Evolutionary conservation across 768 basidiomycete genomes (phyloP).

Genomic region (Ephemerocybe angulata): DNA sequence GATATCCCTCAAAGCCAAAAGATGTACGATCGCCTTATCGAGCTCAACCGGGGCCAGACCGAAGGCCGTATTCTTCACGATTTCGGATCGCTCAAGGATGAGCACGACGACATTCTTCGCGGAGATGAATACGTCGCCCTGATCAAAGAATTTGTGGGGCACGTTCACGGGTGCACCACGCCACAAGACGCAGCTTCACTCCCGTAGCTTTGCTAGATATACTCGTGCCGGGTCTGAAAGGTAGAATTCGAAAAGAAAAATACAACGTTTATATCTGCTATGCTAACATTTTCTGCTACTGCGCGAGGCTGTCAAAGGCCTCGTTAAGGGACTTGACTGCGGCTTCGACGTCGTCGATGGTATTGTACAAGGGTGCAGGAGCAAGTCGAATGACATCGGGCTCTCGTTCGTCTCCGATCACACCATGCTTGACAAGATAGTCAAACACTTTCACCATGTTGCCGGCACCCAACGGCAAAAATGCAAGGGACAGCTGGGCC

Average conservation of each 20-base stretch:
- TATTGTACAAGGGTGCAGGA: constrained; percentile 86
- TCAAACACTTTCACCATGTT: constrained; percentile 71
- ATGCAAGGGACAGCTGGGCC: constrained; percentile 83
- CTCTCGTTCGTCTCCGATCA: constrained; percentile 87
- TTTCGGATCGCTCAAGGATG: constrained; percentile 41
- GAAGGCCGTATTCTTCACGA: constrained; percentile 17
- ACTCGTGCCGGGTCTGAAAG: no score
- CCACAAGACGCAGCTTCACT: background rate
- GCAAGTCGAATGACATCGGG: constrained; percentile 91
- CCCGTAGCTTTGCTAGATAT: no score
- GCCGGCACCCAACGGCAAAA: constrained; percentile 57
- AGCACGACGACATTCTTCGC: constrained; percentile 53
- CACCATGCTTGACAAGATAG: constrained; percentile 60
- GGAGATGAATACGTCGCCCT: constrained; percentile 43
- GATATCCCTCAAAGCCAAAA: constrained; percentile 56
- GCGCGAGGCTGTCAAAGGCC: constrained; percentile 36
- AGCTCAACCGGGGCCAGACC: constrained; percentile 28
- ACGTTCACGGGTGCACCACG: background rate
- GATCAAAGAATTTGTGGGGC: constrained; percentile 38
- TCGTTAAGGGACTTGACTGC: constrained; percentile 65
- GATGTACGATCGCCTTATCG: constrained; percentile 54
- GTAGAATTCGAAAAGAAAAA: no score
- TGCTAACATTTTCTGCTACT: background rate
- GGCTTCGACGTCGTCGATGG: constrained; percentile 68
- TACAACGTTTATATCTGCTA: background rate